Conservation (phyloP, 2,329 filamentous ascomycete genomes). For the Aureobasidium subglaciale region DNA sequence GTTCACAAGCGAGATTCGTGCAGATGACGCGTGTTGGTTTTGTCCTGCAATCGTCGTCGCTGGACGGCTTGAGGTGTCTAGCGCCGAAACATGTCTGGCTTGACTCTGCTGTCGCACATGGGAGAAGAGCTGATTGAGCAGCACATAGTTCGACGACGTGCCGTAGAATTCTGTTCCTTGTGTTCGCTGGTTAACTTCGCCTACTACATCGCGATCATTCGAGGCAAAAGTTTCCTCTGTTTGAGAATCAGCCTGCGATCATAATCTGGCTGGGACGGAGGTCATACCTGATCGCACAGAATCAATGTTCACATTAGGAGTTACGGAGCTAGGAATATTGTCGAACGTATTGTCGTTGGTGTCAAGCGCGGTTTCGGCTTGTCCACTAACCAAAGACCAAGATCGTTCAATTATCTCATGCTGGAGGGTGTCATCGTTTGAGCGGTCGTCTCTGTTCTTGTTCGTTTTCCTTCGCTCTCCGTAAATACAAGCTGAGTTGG, state of each 20-base stretch:
- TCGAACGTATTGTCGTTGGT: background rate
- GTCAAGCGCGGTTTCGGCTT: background rate
- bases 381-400: background rate
- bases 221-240: background rate
- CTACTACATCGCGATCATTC: conserved; percentile 12
- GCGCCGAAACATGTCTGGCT: background rate
- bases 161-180: conserved; percentile 19
- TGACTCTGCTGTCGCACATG: conserved; percentile 7
- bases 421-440: background rate
- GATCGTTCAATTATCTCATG: background rate
- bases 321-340: background rate
- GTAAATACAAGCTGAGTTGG: background rate
- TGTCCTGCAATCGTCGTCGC: background rate
- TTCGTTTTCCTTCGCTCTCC: background rate
- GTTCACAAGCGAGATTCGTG: conserved; percentile 3
- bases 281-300: background rate
- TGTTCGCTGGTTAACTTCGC: conserved; percentile 17
- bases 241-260: background rate
- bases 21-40: background rate
- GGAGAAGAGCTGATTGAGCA: conserved; percentile 16
- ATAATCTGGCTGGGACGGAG: background rate
- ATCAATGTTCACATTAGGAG: background rate
- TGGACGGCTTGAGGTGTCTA: too few relatives aligned
- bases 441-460: background rate
- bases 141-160: conserved; percentile 13